Evolutionary conservation across 129 eudicot species (phyloP).

Genomic region (Pseudognaphalium luteoalbum): DNA sequence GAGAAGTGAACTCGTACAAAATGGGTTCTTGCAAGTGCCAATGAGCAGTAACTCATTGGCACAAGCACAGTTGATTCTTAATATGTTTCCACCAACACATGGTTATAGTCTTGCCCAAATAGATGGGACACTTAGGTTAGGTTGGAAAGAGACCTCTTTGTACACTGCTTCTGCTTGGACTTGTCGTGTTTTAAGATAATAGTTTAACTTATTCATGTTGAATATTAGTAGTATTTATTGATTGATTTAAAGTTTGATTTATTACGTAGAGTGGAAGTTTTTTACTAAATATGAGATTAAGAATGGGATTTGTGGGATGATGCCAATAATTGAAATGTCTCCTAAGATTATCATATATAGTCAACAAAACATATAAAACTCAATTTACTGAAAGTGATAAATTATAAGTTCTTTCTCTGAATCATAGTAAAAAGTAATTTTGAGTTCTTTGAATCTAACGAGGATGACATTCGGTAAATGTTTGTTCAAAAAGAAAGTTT

Average conservation of each 20-base stretch:
- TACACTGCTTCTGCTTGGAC: slow-evolving; percentile 90
- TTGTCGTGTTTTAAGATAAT: slow-evolving; percentile 47
- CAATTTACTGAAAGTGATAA: no score
- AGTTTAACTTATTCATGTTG: slow-evolving; percentile 5
- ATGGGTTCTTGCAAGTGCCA: slow-evolving; percentile 63
- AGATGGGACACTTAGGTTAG: slow-evolving; percentile 68
- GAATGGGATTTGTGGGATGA: background rate
- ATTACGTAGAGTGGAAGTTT: slow-evolving; percentile 6
- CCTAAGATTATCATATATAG: background rate
- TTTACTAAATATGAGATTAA: slow-evolving; percentile 6
- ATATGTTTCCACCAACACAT: slow-evolving; percentile 61
- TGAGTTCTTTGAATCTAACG: background rate
- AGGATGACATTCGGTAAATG: no score
- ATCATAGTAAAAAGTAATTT: background rate
- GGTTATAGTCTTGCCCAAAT: slow-evolving; percentile 64
- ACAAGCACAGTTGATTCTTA: slow-evolving; percentile 76
- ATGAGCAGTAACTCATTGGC: slow-evolving; percentile 80
- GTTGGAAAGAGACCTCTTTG: slow-evolving; percentile 85
- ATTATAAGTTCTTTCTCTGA: no score
- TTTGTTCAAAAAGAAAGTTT: no score
- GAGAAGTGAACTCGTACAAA: slow-evolving; percentile 58
- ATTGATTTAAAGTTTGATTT: slow-evolving; percentile 14
- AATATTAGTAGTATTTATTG: slow-evolving; percentile 9
- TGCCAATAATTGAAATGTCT: background rate
- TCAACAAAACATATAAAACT: no score